phyloP scores from a whole-genome alignment of 2,329 filamentous ascomycete genomes.

The Sclerotinia borealis region DNA sequence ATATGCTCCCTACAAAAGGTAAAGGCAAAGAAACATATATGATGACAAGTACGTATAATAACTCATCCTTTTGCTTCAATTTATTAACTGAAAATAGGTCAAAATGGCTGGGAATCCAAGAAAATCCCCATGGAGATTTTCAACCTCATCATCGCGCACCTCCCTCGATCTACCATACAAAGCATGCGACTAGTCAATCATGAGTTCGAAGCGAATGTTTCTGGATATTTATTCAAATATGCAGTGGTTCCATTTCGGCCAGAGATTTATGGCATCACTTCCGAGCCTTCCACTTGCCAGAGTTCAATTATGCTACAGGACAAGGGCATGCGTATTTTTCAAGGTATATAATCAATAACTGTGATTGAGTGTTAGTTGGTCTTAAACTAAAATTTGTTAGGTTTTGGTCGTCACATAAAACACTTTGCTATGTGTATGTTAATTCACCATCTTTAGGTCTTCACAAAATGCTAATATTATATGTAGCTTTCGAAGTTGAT shows the following conservation, averaged over 20 bases:
- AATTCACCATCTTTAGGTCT: background rate
- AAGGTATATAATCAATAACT: constrained; percentile 33
- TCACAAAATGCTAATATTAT: background rate
- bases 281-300: constrained; percentile 23
- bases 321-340: constrained; percentile 54
- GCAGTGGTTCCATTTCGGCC: constrained; percentile 61
- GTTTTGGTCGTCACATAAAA: constrained; percentile 52
- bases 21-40: constrained; percentile 5
- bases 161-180: constrained; percentile 54
- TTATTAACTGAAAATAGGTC: background rate
- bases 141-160: constrained; percentile 46
- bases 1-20: constrained; percentile 5
- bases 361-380: background rate
- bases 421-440: constrained; percentile 52
- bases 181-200: constrained; percentile 54
- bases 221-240: constrained; percentile 52
- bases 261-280: constrained; percentile 53
- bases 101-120: constrained; percentile 34
- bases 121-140: constrained; percentile 57
- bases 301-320: constrained; percentile 31
- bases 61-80: background rate
- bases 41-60: background rate
- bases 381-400: constrained; percentile 12
- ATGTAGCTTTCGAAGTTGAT: constrained; percentile 53
- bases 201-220: constrained; percentile 53